Evolutionary conservation across 1,139 yeast species (phyloP).

Genomic region (Geotrichum citri-aurantii): DNA sequence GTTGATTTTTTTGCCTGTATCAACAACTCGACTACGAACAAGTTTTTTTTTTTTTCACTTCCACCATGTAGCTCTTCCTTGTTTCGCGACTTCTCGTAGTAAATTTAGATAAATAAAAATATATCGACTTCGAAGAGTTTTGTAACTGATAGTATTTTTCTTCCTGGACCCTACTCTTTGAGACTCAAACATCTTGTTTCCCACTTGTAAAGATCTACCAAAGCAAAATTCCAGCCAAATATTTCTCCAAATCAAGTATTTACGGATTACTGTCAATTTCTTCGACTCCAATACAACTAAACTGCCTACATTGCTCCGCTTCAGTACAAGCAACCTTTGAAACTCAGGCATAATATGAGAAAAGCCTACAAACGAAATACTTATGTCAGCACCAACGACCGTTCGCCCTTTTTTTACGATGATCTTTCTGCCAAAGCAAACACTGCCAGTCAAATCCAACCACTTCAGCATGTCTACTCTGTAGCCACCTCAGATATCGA

Average conservation of each 20-base stretch:
- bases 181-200: neutral
- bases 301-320: neutral
- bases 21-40: too few relatives aligned
- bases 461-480: neutral
- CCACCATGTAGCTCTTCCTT: neutral
- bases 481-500: neutral
- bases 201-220: neutral
- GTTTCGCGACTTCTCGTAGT: neutral
- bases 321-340: neutral
- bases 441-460: neutral
- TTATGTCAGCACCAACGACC: conserved; percentile 9
- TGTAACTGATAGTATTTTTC: neutral
- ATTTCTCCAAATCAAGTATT: neutral
- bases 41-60: neutral
- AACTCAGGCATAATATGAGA: conserved; percentile 12
- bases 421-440: neutral
- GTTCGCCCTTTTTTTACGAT: neutral
- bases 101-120: neutral
- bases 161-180: neutral
- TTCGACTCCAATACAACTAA: neutral
- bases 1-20: neutral
- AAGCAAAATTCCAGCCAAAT: neutral
- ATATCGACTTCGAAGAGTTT: neutral
- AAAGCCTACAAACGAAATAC: conserved; percentile 5
- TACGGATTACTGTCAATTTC: neutral